Evolutionary conservation across 257 asterid genomes (phyloP), one percentile per base, ranked within the genome.

Genomic region (Salvia splendens): DNA sequence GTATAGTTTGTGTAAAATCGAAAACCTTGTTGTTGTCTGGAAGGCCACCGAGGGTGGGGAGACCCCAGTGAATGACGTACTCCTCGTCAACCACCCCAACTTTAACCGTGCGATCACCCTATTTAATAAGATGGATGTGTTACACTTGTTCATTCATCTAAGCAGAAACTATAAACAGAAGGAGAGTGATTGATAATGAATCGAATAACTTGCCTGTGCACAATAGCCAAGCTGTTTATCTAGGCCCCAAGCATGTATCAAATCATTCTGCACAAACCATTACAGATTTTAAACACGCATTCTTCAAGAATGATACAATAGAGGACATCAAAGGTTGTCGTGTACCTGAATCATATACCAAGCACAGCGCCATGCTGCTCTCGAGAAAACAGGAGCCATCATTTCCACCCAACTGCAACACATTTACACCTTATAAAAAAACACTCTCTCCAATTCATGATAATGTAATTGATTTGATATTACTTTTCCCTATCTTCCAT

Each of bases 221-320:
- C 97, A 93, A 69, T 93, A 93, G 49, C 99, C 99, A 4, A 93
- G 97, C 85, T 82, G 83, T 86, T 59, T 79, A 75, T 93, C 98
- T 57, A 93, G 83, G 20, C 98, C 98, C 98, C 98, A 93, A 15
- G 92, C 98, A 55, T 93, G 99, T 80, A 93, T 86, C 89, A 93
- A 76, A 77, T 92, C 98, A 12, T 92, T 92, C 98, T 92, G 84
- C 64, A 61, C 2, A 50, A 47, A 11, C n/a, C 6, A 36, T 65
- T 5, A 17, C 1, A 38, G 10, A 38, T 6, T 6, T 38, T 6
- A 6, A 8, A 38, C 43, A 38, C 7, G 8, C 10, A 38, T 9
- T 47, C 2, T 33, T 3, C 36, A 33, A 33, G 36, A 33, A 33
- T 33, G 36, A 33, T 33, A 5, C 4, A 5, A 33, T 20, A 20